Evolutionary conservation across 257 asterid species (phyloP), one percentile per base, ranked within the genome.

Genomic region (Solanum infundibuliforme): DNA sequence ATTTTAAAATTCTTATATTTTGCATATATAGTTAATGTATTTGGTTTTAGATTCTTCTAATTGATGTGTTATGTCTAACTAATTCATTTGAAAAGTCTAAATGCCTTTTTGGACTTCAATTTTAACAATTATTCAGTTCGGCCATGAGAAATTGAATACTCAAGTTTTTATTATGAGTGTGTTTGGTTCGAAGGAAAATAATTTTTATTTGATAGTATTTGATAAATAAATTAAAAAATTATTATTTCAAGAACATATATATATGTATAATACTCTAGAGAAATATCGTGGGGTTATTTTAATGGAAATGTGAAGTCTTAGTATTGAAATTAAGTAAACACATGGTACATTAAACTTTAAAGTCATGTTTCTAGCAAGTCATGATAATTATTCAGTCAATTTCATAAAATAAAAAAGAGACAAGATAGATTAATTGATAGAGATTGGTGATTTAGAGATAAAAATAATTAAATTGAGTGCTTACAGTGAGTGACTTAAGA

Each of bases 21-120:
- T 79, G 5, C 84, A 43, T 1, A 14, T 7, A 12, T 43, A 25
- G 6, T 79, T 43, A 43, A 79, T 79, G 66, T 79, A 79, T 43
- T 79, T 79, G 43, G 79, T 72, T 72, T 32, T 32, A 72, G 98
- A 96, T 43, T 91, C 95, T 21, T 83, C 94, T 83, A 86, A 32
- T 72, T 72, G 79, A 72, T 72, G 79, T 32, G 7, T 72, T 23
- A 72, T 18, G n/a, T 71, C 8, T 14, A 76, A 76, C 83, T 38
- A 76, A 76, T 76, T 76, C 60, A 76, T 12, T 25, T 77, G 8
- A 77, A 77, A 41, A 41, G 5, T 41, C 11, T 77, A 41, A 77
- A 41, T 25, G 65, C 46, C 48, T 5, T 41, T 41, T 25, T 75
- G 6, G 14, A 41, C 18, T 41, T 9, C 36, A 41, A 41, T 18